These are phyloP conservation scores for Quercus tomentella DNA, from an alignment of 331 rosid species.

Conservation along the genomic window DNA sequence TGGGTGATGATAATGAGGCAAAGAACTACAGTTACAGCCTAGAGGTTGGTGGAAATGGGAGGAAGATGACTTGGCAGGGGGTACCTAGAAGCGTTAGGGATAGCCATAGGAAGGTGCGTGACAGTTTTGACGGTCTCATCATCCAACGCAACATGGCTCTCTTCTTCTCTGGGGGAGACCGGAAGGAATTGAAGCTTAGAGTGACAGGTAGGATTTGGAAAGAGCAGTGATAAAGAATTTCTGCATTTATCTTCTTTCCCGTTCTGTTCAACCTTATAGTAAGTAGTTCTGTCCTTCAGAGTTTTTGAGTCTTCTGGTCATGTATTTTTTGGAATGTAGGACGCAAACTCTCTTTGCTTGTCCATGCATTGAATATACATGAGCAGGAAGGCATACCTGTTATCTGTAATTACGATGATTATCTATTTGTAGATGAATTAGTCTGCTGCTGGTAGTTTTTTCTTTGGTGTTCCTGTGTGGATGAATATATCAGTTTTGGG, in stretches of 20 bases:
- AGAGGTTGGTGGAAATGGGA: slow-evolving; percentile 91
- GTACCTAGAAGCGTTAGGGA: slow-evolving; percentile 90
- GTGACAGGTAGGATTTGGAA: slow-evolving; percentile 97
- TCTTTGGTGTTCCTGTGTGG: background rate
- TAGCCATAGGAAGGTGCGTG: slow-evolving; percentile 84
- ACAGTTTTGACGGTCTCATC: slow-evolving; percentile 87
- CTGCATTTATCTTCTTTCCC: slow-evolving; percentile 15
- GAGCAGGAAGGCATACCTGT: slow-evolving; percentile 8
- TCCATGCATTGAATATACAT: slow-evolving; percentile 32
- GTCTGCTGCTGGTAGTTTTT: background rate
- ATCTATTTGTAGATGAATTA: background rate
- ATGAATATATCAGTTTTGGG: background rate
- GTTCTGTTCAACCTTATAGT: slow-evolving; percentile 19
- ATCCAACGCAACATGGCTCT: slow-evolving; percentile 95
- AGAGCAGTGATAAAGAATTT: slow-evolving; percentile 47
- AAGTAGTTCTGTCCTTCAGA: slow-evolving; percentile 28
- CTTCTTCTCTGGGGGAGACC: slow-evolving; percentile 77
- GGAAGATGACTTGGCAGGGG: slow-evolving; percentile 94
- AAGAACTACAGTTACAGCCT: slow-evolving; percentile 87
- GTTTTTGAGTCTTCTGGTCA: slow-evolving; percentile 26
- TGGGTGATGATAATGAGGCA: slow-evolving; percentile 90
- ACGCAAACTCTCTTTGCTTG: slow-evolving; percentile 79
- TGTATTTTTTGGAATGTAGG: slow-evolving; percentile 40
- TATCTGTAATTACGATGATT: background rate
- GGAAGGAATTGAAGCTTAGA: slow-evolving; percentile 85